phyloP scores from a whole-genome alignment of 208 protist genomes.

The Wallacemonas rigidus region DNA sequence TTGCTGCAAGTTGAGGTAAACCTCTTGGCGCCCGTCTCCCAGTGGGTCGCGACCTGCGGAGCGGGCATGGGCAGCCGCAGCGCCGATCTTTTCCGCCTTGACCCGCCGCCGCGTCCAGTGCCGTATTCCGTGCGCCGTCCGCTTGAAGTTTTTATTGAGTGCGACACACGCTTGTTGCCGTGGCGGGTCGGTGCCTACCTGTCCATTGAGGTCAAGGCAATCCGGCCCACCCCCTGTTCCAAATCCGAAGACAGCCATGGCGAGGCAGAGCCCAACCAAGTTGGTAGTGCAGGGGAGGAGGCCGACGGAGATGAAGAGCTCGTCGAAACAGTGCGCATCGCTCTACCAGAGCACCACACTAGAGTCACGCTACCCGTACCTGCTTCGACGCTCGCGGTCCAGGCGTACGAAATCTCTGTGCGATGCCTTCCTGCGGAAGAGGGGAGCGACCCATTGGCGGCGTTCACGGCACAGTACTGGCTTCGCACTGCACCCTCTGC shows the following conservation, averaged over 20 bases:
- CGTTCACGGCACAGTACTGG: neutral
- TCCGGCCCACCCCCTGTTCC: neutral
- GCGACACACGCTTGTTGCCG: neutral
- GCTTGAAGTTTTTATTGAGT: neutral
- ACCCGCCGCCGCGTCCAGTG: neutral
- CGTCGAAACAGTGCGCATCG: neutral
- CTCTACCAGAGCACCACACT: neutral
- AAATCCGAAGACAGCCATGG: neutral
- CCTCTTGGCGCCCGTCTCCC: neutral
- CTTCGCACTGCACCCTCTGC: neutral
- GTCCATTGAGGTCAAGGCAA: neutral
- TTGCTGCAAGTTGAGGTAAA: conserved; percentile 5
- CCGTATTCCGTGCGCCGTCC: neutral
- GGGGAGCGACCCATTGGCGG: neutral
- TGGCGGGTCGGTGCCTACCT: neutral
- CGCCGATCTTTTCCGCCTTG: neutral
- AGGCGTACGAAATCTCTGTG: neutral
- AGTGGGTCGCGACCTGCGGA: neutral
- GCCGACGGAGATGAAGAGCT: neutral
- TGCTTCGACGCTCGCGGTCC: neutral
- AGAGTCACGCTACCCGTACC: neutral
- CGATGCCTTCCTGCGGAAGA: neutral
- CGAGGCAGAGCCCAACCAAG: neutral
- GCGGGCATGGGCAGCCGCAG: neutral
- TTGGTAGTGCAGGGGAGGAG: too few species aligned